Evolutionary conservation across 352 stramenopile genomes (phyloP), one percentile per base, ranked within the genome.

Genomic region (Phytophthora ohioensis): DNA sequence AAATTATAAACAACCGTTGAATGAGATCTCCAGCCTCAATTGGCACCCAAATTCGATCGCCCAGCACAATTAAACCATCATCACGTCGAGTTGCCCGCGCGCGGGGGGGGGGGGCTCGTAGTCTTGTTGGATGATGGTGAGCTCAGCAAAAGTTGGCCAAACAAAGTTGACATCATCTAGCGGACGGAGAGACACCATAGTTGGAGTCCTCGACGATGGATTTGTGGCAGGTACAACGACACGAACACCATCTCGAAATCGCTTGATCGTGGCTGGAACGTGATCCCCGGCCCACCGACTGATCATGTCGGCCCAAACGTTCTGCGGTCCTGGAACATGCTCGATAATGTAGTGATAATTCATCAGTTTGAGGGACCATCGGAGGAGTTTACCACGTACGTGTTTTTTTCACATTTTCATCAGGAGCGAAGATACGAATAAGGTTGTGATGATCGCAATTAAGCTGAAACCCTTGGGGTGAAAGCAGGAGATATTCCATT

Each of bases 231-330:
- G 7, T 5, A 3, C 3, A 12, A 2, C 35, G 7, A 39, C 35
- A 32, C 10, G 2, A n/a, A 36, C 13, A 58, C 8, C 12, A 43
- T 15, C 10, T 15, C 32, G 21, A 9, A 46, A 15, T 36, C 43
- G 42, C 17, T 59, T 59, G 15, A 27, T 55, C 56, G 32, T 36
- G 30, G 32, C n/a, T 15, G 1, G 31, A 5, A 27, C 30, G 5
- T 38, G 36, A 8, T 66, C 49, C 0, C 47, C 53, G 39, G 62
- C 64, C 55, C 64, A 71, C 3, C 35, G 46, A 27, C 43, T 59
- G 13, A 67, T 60, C 64, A 71, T 71, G 34, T 71, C 46, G 13
- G 64, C 64, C 55, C 64, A 71, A 11, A 67, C 56, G 6, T 71
- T 71, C 12, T 57, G 10, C 0, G 47, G 30, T 9, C 64, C 39